A percentile compares a stretch with the other conserved stretches of the same genome.
phyloP scores from a whole-genome alignment of 306 rosid genomes.

The Pterocarpus santalinus region DNA sequence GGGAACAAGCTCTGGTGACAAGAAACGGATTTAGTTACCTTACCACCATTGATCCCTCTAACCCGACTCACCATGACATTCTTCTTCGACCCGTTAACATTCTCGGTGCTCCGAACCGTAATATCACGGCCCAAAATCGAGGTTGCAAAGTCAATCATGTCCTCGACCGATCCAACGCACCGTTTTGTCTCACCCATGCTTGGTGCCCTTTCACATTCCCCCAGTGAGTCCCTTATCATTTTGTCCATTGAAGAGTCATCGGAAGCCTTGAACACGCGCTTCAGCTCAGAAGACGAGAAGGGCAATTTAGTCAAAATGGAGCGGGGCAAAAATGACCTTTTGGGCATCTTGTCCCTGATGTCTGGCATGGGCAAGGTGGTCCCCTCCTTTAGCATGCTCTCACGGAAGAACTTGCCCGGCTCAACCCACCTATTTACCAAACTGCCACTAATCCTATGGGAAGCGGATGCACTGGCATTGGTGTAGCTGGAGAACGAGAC shows the following conservation, averaged over 20 bases:
- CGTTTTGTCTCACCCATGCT: slow-evolving; percentile 80
- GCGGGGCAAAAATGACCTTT: slow-evolving; percentile 88
- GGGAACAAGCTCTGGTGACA: slow-evolving; percentile 91
- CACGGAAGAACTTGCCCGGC: slow-evolving; percentile 89
- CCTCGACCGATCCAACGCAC: slow-evolving; percentile 80
- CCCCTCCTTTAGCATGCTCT: slow-evolving; percentile 70
- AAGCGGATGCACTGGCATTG: slow-evolving; percentile 42
- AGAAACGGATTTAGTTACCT: slow-evolving; percentile 72
- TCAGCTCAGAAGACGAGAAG: slow-evolving; percentile 60
- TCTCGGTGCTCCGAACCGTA: slow-evolving; percentile 66
- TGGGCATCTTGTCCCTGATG: slow-evolving; percentile 72
- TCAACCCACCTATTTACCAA: slow-evolving; percentile 72
- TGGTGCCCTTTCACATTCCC: slow-evolving; percentile 77
- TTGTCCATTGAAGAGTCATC: slow-evolving; percentile 75
- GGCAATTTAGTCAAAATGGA: slow-evolving; percentile 69
- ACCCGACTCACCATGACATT: slow-evolving; percentile 65
- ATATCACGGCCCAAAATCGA: slow-evolving; percentile 68
- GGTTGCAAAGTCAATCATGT: slow-evolving; percentile 86
- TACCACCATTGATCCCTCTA: slow-evolving; percentile 71
- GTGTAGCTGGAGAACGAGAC: slow-evolving; percentile 55
- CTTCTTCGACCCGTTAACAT: slow-evolving; percentile 59
- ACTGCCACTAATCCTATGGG: slow-evolving; percentile 45
- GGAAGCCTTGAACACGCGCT: slow-evolving; percentile 65
- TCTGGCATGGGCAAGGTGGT: slow-evolving; percentile 82
- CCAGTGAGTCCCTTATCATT: slow-evolving; percentile 56